Evolutionary conservation across 306 rosid genomes (phyloP).

Genomic region (Quercus engelmannii): DNA sequence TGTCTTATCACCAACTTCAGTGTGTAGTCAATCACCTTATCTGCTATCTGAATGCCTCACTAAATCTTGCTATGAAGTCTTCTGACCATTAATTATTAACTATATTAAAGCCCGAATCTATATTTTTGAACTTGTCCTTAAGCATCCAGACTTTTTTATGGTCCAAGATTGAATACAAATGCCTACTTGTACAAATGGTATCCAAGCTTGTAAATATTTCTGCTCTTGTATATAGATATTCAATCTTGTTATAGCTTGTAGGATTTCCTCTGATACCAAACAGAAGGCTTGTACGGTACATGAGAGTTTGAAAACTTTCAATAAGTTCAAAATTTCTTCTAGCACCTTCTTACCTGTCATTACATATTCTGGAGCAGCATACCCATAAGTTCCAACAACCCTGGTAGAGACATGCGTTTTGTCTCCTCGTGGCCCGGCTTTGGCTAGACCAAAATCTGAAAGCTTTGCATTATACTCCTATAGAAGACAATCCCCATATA

Average conservation of each 20-base stretch:
- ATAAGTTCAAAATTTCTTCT: conserved; percentile 14
- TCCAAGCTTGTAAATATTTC: conserved; percentile 6
- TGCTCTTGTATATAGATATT: conserved; percentile 13
- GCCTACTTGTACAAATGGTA: conserved; percentile 2
- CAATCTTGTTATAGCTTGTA: conserved; percentile 1
- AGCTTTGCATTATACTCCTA: conserved; percentile 97
- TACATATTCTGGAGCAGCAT: conserved; percentile 96
- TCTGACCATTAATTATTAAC: not conserved
- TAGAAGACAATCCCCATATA: conserved; percentile 17
- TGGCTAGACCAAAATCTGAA: conserved; percentile 97
- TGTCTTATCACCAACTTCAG: not conserved
- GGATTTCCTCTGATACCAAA: not conserved
- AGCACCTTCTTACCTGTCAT: conserved; percentile 72
- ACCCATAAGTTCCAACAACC: conserved; percentile 95
- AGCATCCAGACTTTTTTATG: not conserved
- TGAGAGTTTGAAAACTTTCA: not conserved
- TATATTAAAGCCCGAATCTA: not conserved
- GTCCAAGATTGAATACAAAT: not conserved
- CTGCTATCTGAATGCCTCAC: not conserved
- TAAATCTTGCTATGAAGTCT: not conserved
- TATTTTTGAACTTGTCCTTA: not conserved
- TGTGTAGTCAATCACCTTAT: not conserved
- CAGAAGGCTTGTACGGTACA: not conserved
- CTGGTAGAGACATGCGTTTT: conserved; percentile 96
- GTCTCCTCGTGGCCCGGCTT: conserved; percentile 98